Percentiles rank a stretch among this genome's conserved stretches.
Evolutionary conservation across 1,284 basidiomycete species (phyloP).

Genomic region (Cystobasidium pallidum): DNA sequence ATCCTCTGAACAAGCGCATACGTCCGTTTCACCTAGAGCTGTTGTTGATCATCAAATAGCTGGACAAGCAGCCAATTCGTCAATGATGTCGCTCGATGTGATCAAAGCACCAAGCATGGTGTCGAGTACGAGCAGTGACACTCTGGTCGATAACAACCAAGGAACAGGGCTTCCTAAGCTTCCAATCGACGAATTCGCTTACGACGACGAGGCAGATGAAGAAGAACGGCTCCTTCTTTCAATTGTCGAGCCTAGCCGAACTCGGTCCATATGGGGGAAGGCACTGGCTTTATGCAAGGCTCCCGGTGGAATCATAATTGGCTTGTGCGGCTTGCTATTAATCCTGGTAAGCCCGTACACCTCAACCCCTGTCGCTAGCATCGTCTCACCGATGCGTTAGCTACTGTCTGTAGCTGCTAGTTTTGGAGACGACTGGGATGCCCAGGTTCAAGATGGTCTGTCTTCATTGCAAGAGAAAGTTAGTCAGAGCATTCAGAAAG

Average conservation of each 20-base stretch:
- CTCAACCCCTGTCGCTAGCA: background rate
- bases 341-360: background rate
- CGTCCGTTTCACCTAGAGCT: background rate
- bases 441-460: background rate
- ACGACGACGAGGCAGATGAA: background rate
- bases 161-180: background rate
- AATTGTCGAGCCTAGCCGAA: background rate
- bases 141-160: background rate
- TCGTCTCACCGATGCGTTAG: background rate
- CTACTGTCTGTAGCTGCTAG: background rate
- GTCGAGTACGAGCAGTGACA: constrained; percentile 1
- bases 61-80: background rate
- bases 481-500: background rate
- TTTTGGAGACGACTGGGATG: background rate
- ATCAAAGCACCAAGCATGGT: background rate
- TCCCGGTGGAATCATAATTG: background rate
- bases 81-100: background rate
- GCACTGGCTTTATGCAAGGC: background rate
- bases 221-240: background rate
- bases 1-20: background rate
- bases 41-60: background rate
- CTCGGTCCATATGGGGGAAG: background rate
- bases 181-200: background rate
- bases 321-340: background rate
- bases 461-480: background rate